These are phyloP conservation scores for Tuber aestivum DNA, from an alignment of 495 filamentous ascomycete genomes.

Conservation along the genomic window DNA sequence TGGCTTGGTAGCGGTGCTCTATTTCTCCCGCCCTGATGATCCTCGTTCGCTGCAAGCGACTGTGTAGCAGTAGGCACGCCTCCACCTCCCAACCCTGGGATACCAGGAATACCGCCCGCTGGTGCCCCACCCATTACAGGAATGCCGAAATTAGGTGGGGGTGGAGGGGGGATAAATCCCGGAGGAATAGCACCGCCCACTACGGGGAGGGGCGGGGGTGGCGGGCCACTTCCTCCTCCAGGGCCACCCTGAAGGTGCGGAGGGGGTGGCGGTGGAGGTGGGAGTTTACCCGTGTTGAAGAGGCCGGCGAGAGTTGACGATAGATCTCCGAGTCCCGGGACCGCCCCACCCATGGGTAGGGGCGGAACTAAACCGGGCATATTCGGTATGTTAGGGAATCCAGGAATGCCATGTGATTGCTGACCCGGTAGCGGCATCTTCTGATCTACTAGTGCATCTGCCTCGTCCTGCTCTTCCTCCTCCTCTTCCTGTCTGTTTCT, in stretches of 20 bases:
- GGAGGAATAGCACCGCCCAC: slow-evolving; percentile 21
- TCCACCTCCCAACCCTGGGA: slow-evolving; percentile 43
- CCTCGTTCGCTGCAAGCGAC: slow-evolving; percentile 44
- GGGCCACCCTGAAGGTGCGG: slow-evolving; percentile 40
- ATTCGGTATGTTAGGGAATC: slow-evolving; percentile 53
- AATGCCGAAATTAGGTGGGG: slow-evolving; percentile 37
- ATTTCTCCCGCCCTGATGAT: slow-evolving; percentile 46
- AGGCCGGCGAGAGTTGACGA: slow-evolving; percentile 34
- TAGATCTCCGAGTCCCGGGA: slow-evolving; percentile 46
- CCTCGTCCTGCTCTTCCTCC: slow-evolving; percentile 85
- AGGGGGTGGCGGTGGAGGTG: slow-evolving; percentile 49
- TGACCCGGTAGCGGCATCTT: slow-evolving; percentile 61
- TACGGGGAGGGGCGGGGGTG: slow-evolving; percentile 20
- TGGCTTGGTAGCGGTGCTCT: slow-evolving; percentile 71
- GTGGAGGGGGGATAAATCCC: slow-evolving; percentile 35
- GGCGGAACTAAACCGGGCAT: slow-evolving; percentile 41
- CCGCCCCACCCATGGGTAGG: slow-evolving; percentile 52
- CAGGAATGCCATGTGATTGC: slow-evolving; percentile 46
- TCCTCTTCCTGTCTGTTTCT: slow-evolving; percentile 82
- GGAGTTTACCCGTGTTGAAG: slow-evolving; percentile 45
- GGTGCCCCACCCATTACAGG: slow-evolving; percentile 36
- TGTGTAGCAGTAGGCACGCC: slow-evolving; percentile 25
- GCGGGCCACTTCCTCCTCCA: slow-evolving; percentile 27
- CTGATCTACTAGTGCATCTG: slow-evolving; percentile 89
- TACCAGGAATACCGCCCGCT: slow-evolving; percentile 47